Evolutionary conservation across 2,329 filamentous ascomycete genomes (phyloP).

Genomic region (Venturia pyrina): DNA sequence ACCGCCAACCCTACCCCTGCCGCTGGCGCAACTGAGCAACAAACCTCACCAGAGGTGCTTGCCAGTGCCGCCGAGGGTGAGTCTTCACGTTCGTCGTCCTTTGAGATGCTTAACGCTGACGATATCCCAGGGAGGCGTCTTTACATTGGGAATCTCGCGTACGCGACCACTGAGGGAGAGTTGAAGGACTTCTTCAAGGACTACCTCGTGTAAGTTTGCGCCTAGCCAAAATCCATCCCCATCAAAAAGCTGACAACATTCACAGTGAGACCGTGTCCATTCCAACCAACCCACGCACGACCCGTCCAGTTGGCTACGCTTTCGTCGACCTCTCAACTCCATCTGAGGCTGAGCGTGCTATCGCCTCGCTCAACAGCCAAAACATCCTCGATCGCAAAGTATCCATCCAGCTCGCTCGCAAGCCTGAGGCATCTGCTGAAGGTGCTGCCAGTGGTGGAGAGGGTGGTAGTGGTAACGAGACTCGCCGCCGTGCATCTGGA

Average conservation of each 20-base stretch:
- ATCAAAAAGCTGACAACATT: conserved; percentile 16
- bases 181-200: conserved; percentile 99
- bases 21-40: conserved; percentile 45
- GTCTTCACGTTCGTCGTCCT: background rate
- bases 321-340: conserved; percentile 97
- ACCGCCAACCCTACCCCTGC: conserved; percentile 49
- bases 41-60: conserved; percentile 75
- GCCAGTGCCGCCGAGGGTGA: conserved; percentile 94
- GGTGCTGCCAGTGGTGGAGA: conserved; percentile 71
- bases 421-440: conserved; percentile 78
- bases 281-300: conserved; percentile 97
- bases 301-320: conserved; percentile 95
- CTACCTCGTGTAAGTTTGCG: conserved; percentile 85
- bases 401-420: conserved; percentile 95
- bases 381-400: conserved; percentile 98
- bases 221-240: conserved; percentile 2
- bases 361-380: conserved; percentile 90
- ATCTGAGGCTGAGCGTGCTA: conserved; percentile 88
- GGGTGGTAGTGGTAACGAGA: conserved; percentile 58
- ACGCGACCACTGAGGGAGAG: conserved; percentile 99
- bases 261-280: conserved; percentile 94
- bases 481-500: conserved; percentile 44
- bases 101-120: background rate
- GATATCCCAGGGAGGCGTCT: conserved; percentile 53
- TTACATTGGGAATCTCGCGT: conserved; percentile 99